phyloP scores from a whole-genome alignment of 495 filamentous ascomycete species.

The Aspergillus indologenus region DNA sequence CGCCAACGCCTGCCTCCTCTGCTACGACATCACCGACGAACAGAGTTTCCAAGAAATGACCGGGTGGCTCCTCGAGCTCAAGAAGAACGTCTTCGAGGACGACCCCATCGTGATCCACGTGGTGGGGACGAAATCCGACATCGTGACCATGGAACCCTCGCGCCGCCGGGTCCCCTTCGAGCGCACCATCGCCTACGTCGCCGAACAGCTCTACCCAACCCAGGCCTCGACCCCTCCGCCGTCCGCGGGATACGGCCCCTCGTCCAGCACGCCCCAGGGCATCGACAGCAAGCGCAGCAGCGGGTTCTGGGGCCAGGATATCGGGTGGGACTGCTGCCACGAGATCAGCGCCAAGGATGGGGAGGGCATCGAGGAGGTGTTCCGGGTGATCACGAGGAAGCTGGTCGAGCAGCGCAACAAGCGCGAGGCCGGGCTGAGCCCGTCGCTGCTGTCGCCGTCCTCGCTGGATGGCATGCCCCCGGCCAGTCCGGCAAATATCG shows the following conservation, averaged over 20 bases:
- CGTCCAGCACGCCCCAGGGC: constrained; percentile 52
- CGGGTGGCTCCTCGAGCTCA: constrained; percentile 79
- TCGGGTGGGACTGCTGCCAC: constrained; percentile 94
- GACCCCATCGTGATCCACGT: constrained; percentile 88
- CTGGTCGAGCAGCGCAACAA: constrained; percentile 86
- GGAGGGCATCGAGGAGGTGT: constrained; percentile 96
- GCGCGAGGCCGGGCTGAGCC: constrained; percentile 53
- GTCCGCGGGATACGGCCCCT: constrained; percentile 42
- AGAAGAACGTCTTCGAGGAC: constrained; percentile 55
- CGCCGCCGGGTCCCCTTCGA: constrained; percentile 85
- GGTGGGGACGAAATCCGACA: constrained; percentile 91
- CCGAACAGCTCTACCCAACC: constrained; percentile 76
- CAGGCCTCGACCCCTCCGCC: constrained; percentile 62
- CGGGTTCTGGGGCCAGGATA: constrained; percentile 88
- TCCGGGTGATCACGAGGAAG: constrained; percentile 89
- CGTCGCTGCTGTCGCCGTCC: constrained; percentile 22
- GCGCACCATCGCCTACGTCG: constrained; percentile 88
- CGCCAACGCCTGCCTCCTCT: constrained; percentile 90
- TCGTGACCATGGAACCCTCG: constrained; percentile 76
- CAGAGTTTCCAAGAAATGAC: constrained; percentile 90
- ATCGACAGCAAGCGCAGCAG: constrained; percentile 75
- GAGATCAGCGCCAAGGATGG: constrained; percentile 93
- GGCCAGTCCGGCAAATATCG: constrained; percentile 14
- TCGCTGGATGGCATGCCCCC: constrained; percentile 15
- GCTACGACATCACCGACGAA: constrained; percentile 89